Percentiles rank a stretch among this genome's conserved stretches.
phyloP scores from a whole-genome alignment of 2,329 filamentous ascomycete species.

The Daldinia sp. region DNA sequence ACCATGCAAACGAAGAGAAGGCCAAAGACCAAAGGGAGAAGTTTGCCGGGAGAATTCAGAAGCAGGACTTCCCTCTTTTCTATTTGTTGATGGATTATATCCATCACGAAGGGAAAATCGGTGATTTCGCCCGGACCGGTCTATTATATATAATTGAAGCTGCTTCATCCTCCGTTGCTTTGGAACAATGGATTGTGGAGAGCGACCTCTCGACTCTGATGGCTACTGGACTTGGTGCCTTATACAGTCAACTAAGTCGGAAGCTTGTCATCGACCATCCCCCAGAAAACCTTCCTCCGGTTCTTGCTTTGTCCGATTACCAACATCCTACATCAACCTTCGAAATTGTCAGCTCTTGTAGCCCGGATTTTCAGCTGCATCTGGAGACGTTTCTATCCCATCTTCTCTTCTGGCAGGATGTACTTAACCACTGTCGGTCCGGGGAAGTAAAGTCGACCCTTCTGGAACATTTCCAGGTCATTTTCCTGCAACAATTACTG shows the following conservation, averaged over 20 bases:
- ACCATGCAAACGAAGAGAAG: constrained; percentile 53
- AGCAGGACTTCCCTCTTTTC: constrained; percentile 94
- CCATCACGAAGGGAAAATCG: constrained; percentile 92
- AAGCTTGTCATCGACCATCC: constrained; percentile 85
- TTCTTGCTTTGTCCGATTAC: constrained; percentile 91
- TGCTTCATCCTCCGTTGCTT: constrained; percentile 80
- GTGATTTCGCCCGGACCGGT: constrained; percentile 95
- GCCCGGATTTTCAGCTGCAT: constrained; percentile 82
- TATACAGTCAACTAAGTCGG: constrained; percentile 75
- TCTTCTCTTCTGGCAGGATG: constrained; percentile 97
- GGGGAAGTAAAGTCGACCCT: constrained; percentile 92
- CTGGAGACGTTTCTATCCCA: constrained; percentile 95
- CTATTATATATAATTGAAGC: constrained; percentile 96
- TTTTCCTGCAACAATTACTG: constrained; percentile 94
- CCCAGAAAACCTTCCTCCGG: constrained; percentile 80
- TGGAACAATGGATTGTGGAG: constrained; percentile 97
- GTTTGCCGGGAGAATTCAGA: constrained; percentile 86
- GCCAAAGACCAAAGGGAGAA: constrained; percentile 67
- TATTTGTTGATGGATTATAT: constrained; percentile 97
- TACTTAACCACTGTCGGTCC: constrained; percentile 93
- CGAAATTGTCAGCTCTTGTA: constrained; percentile 80
- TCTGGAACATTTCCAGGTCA: constrained; percentile 95
- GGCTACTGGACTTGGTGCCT: constrained; percentile 91
- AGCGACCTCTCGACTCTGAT: constrained; percentile 96
- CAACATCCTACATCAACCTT: constrained; percentile 76